These are phyloP conservation scores for Trichoderma afroharzianum DNA, from an alignment of 2,329 filamentous ascomycete genomes.

Conservation along the genomic window DNA sequence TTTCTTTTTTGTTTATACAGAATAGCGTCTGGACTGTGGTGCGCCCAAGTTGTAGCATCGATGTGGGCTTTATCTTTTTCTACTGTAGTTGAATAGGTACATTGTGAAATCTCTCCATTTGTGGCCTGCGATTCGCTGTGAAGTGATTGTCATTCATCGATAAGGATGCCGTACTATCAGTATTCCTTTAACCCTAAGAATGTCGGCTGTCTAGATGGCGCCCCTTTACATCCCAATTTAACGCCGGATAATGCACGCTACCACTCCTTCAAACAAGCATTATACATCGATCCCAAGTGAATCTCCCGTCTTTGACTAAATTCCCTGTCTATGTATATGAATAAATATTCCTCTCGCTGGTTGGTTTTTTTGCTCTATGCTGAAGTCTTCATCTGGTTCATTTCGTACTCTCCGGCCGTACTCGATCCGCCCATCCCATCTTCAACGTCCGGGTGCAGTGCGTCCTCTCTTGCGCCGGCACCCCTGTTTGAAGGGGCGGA, in stretches of 20 bases:
- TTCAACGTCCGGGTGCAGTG: constrained; percentile 34
- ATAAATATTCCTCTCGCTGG: background rate
- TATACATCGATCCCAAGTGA: constrained; percentile 3
- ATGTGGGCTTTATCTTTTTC: background rate
- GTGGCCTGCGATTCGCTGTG: background rate
- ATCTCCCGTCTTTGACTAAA: background rate
- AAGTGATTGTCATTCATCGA: background rate
- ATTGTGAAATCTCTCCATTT: background rate
- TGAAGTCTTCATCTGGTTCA: constrained; percentile 50
- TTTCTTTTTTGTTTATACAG: background rate
- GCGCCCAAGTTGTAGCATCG: background rate
- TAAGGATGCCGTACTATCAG: background rate
- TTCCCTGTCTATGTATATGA: background rate
- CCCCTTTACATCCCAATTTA: background rate
- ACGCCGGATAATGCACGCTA: constrained; percentile 17
- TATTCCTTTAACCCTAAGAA: background rate
- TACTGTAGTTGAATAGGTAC: background rate
- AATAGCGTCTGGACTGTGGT: background rate
- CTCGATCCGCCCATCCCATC: constrained; percentile 33
- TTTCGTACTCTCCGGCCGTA: constrained; percentile 60
- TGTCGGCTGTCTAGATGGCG: background rate
- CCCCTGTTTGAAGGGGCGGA: constrained; percentile 23
- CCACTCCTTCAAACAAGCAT: background rate
- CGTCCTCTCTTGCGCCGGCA: constrained; percentile 24
- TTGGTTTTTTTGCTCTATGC: background rate